These are phyloP conservation scores for Dalechampia spathulata DNA, from an alignment of 441 rosid species.

Conservation along the genomic window DNA sequence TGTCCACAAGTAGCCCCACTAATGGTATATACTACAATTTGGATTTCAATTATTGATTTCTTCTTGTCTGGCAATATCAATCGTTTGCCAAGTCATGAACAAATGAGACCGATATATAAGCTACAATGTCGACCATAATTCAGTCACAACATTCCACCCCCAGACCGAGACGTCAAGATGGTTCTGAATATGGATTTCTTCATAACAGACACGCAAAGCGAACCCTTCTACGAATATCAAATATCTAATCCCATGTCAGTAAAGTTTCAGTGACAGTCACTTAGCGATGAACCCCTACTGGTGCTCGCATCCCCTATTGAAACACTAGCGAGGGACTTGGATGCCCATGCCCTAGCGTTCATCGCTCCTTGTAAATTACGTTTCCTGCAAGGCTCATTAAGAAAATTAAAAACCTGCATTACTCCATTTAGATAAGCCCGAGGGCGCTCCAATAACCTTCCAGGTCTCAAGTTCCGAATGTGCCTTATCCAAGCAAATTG, in stretches of 20 bases:
- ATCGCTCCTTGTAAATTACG: slow-evolving; percentile 80
- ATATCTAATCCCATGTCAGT: background rate
- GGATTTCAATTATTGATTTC: slow-evolving; percentile 7
- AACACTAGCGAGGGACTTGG: slow-evolving; percentile 89
- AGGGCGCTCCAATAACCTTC: slow-evolving; percentile 58
- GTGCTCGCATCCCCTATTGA: slow-evolving; percentile 77
- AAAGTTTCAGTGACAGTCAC: slow-evolving; percentile 25
- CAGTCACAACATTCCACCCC: slow-evolving; percentile 23
- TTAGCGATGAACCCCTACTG: slow-evolving; percentile 31
- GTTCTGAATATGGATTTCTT: slow-evolving; percentile 12
- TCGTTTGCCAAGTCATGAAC: slow-evolving; percentile 25
- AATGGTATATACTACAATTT: slow-evolving; percentile 11
- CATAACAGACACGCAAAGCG: slow-evolving; percentile 3
- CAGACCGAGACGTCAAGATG: slow-evolving; percentile 16
- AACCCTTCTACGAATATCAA: background rate
- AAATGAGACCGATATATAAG: slow-evolving; percentile 19
- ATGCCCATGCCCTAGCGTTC: slow-evolving; percentile 90
- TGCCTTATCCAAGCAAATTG: slow-evolving; percentile 48
- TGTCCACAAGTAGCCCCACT: background rate
- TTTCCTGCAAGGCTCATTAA: slow-evolving; percentile 70
- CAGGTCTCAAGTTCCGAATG: slow-evolving; percentile 38
- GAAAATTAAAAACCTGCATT: slow-evolving; percentile 43
- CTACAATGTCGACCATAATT: slow-evolving; percentile 16
- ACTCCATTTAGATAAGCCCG: slow-evolving; percentile 46
- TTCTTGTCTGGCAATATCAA: slow-evolving; percentile 12